Percentiles rank a stretch among this genome's conserved stretches.
These are phyloP conservation scores for Trichoderma simmonsii DNA, from an alignment of 2,329 filamentous ascomycete species.

Conservation along the genomic window DNA sequence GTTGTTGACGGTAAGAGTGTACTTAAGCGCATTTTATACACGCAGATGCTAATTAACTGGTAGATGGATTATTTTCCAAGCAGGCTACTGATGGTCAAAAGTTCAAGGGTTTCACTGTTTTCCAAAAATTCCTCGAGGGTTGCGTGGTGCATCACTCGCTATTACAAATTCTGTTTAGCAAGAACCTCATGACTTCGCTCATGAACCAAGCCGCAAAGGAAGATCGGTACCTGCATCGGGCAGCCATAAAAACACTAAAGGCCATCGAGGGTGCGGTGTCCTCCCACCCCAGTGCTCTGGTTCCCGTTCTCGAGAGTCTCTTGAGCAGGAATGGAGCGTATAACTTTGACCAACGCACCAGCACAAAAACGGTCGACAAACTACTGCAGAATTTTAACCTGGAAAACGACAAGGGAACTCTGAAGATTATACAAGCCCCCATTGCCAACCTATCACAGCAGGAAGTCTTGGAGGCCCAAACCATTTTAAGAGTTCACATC, in stretches of 20 bases:
- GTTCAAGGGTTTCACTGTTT: slow-evolving; percentile 85
- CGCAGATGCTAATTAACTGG: slow-evolving; percentile 24
- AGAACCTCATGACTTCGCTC: slow-evolving; percentile 76
- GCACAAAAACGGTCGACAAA: slow-evolving; percentile 78
- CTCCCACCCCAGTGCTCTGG: slow-evolving; percentile 56
- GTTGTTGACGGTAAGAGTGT: slow-evolving; percentile 72
- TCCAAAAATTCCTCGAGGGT: slow-evolving; percentile 67
- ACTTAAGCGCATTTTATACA: neutral
- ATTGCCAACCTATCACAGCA: slow-evolving; percentile 31
- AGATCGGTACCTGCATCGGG: slow-evolving; percentile 75
- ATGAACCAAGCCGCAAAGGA: slow-evolving; percentile 78
- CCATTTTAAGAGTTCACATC: slow-evolving; percentile 47
- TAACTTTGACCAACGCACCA: slow-evolving; percentile 83
- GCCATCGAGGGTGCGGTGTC: slow-evolving; percentile 64
- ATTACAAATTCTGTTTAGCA: slow-evolving; percentile 67
- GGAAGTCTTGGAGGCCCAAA: slow-evolving; percentile 29
- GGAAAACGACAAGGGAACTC: slow-evolving; percentile 52
- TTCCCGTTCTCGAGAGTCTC: slow-evolving; percentile 62
- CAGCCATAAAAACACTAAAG: slow-evolving; percentile 73
- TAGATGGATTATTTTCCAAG: slow-evolving; percentile 79
- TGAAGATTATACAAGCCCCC: slow-evolving; percentile 47
- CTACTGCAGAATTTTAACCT: slow-evolving; percentile 60
- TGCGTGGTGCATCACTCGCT: slow-evolving; percentile 45
- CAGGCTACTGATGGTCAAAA: slow-evolving; percentile 84
- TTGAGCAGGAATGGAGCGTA: slow-evolving; percentile 67